Evolutionary conservation across 2,329 filamentous ascomycete species (phyloP), one percentile per base, ranked within the genome.

Genomic region (Nothophoma quercina): DNA sequence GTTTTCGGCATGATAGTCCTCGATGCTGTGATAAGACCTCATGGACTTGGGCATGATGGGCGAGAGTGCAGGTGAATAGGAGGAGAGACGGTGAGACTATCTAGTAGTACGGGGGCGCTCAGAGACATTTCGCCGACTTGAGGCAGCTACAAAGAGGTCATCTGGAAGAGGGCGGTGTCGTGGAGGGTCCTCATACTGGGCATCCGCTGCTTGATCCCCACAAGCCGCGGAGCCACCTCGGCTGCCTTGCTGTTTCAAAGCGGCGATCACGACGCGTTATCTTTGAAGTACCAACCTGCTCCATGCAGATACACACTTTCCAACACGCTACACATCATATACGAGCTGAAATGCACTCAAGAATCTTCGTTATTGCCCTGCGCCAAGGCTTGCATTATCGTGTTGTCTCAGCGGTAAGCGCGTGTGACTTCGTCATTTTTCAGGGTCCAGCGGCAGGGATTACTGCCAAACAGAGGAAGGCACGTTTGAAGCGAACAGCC

Each of bases 21-120:
- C 67, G 55, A 74, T 57, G 55, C 69, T 75, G 48, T 62, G 70
- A 56, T 67, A 74, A 15, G 73, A 74, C 35, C 58, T 64, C 32
- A 67, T 59, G 8, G 72, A 74, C 58, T 68, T 71, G 51, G 71
- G 65, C 71, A 74, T 74, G 51, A 63, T 61, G 63, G 29, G 36
- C 21, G n/a, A 36, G 26, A 21, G 50, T 39, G 48, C 32, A 30
- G 19, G 46, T 26, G 51, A 23, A 51, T 33, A 35, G 7, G 54
- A 56, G 32, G 33, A 38, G 36, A 51, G 18, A 51, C 41, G 54
- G 42, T 38, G 28, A 25, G 12, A 36, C 26, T 6, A 30, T 41
- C 30, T 62, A 55, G 60, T 55, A 57, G 59, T 36, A 36, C 25
- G 41, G 45, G 40, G 43, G 32, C 45, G 35, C 41, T 22, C 36